Base-by-base conservation (phyloP, 768 basidiomycete species). In the Ramaria sp. region DNA sequence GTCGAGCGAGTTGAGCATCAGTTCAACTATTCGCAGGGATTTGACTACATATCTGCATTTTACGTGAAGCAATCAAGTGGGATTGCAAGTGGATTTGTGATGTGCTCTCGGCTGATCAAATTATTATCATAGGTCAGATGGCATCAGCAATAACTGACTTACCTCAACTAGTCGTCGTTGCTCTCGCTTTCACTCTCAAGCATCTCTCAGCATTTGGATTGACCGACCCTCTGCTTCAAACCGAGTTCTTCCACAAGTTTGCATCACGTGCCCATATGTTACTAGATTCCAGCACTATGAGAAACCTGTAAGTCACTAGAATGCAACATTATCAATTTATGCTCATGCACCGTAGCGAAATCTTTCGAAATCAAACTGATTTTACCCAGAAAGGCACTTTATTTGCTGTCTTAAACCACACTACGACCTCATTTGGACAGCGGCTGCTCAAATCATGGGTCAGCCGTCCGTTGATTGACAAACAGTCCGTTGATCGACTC, bases 341-440 rank as follows among this genome's bases (percentile, higher is more conserved):
- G 0, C 12, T 27, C 22, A 10, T 38, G 7, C 24, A 31, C 39
- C 27, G 42, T 59, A 82, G 82, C 45, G 94, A 98, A 68, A 82
- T 99, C n/a, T 94, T 90, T 67, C 79, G 83, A 34, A 98, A 97
- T 63, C 86, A 88, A 65, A 91, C 90, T 0, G 86, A 96, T 66
- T 79, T 78, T 54, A 81, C 78, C 11, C 72, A 77, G 19, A 77
- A 71, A 57, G 94, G 93, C 4, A 88, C 90, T 51, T 71, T 99
- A 47, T 72, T 96, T 60, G 88, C 84, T 80, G 77, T 94, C 7
- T 73, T 99, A 53, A 89, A 97, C 72, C 80, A 80, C 58, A 95
- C 92, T 33, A 80, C 81, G 61, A 97, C 95, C 2, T 82, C 79
- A 61, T 96, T 96, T 75, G 95, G 95, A 12, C 81, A 88, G 19